phyloP scores from a whole-genome alignment of 179 eudicot species.

The Corrigiola litoralis region DNA sequence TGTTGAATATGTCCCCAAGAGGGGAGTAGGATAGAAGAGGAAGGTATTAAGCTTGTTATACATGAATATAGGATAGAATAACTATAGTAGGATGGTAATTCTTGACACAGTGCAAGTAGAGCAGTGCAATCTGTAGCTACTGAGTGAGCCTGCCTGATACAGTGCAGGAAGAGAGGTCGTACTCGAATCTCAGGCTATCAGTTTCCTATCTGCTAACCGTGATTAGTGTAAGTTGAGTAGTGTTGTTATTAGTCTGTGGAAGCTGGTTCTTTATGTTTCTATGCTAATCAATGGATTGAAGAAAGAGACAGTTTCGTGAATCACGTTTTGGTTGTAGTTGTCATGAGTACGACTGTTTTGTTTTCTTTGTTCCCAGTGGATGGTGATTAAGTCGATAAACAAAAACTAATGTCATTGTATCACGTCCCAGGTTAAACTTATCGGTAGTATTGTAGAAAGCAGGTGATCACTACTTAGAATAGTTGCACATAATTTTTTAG shows the following conservation, averaged over 20 bases:
- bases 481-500: no score
- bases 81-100: background rate
- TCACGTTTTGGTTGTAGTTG: conserved; percentile 3
- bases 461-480: no score
- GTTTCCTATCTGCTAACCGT: conserved; percentile 9
- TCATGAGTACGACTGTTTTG: no score
- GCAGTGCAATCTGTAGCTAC: conserved; percentile 20
- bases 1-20: background rate
- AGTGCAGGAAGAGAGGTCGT: conserved; percentile 6
- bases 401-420: background rate
- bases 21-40: background rate
- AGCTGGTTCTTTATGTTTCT: background rate
- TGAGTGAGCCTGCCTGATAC: conserved; percentile 1
- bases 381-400: background rate
- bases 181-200: background rate
- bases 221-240: background rate
- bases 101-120: conserved; percentile 1
- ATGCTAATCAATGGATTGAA: background rate
- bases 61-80: conserved; percentile 14
- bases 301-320: background rate
- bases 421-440: no score
- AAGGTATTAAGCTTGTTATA: background rate
- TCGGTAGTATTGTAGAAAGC: no score
- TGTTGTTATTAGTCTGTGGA: background rate
- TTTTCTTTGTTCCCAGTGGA: background rate